A percentile compares a stretch with the other conserved stretches of the same genome.
Evolutionary conservation across 441 rosid genomes (phyloP).

Genomic region (Pelargonium myrrhifolium): DNA sequence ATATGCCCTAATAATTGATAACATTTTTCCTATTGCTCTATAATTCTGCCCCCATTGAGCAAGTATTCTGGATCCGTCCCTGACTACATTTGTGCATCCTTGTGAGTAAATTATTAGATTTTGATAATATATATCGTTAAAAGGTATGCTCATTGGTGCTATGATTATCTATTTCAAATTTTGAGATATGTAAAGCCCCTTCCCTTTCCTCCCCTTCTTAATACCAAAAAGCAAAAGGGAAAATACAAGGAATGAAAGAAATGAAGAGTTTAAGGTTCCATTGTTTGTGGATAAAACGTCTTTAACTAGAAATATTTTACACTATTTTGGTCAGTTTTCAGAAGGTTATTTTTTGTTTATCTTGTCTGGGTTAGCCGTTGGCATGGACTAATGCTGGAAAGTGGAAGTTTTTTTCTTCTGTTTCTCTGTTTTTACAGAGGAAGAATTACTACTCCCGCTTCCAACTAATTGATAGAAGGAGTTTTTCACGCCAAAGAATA

Average conservation of each 20-base stretch:
- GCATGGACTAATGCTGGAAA: neutral
- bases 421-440: too few relatives aligned
- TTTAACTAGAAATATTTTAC: too few relatives aligned
- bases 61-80: too few relatives aligned
- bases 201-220: neutral
- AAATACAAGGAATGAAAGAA: neutral
- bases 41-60: too few relatives aligned
- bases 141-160: neutral
- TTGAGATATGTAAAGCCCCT: neutral
- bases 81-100: neutral
- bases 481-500: neutral
- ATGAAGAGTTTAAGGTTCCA: neutral
- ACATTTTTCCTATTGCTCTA: too few relatives aligned
- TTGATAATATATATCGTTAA: too few relatives aligned
- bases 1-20: too few relatives aligned
- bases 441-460: too few relatives aligned
- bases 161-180: too few relatives aligned
- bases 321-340: neutral
- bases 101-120: neutral
- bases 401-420: too few relatives aligned
- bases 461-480: too few relatives aligned
- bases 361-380: too few relatives aligned
- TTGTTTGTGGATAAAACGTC: neutral
- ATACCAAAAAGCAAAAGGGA: neutral
- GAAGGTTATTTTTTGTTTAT: neutral